Base-by-base conservation (phyloP, 2,329 filamentous ascomycete species). In the Ceratocystis albifundus region DNA sequence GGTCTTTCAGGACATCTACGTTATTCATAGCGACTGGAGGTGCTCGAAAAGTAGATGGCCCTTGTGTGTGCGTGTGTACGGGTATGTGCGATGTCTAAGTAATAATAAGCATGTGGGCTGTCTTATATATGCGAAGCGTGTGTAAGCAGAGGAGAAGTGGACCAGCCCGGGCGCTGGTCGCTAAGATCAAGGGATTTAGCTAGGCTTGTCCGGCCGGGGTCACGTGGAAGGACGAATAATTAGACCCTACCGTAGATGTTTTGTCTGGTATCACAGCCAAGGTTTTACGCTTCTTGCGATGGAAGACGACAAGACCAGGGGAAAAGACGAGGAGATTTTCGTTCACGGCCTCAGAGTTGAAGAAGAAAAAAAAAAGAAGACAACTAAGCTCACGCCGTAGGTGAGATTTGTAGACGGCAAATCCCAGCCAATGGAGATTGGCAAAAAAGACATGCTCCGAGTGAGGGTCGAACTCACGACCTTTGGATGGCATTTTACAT, bases 401-500 rank as follows among this genome's bases (percentile, higher is more conserved):
- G 3, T 6, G 12, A 48, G 22, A 59, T 12, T 41, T 41, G 3
- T 10, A 8, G 32, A 6, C 17, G 10, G 53, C 53, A 32, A 32
- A n/a, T 32, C 28, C 25, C 2, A 36, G 28, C 15, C 30, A 32
- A 32, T 30, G 7, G 22, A 7, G 10, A 59, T 22, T 15, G 15
- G 8, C n/a, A n/a, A 65, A 53, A 68, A 67, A 36, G n/a, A 20
- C 5, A 15, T 69, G 68, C 65, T 67, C 68, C 66, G 64, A 67
- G 66, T 68, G 66, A 69, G 68, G 68, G 66, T 69, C 68, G 68
- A 69, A 69, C 68, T 68, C 68, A 68, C 66, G 68, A 69, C 66
- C 68, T 69, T 69, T 67, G 66, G 68, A 69, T 69, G 61, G 66
- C 62, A 67, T 64, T 61, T 61, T 66, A 64, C 62, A 68, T 57